These are phyloP conservation scores for Fusarium ramigenum DNA, from an alignment of 2,329 filamentous ascomycete genomes.

Conservation along the genomic window DNA sequence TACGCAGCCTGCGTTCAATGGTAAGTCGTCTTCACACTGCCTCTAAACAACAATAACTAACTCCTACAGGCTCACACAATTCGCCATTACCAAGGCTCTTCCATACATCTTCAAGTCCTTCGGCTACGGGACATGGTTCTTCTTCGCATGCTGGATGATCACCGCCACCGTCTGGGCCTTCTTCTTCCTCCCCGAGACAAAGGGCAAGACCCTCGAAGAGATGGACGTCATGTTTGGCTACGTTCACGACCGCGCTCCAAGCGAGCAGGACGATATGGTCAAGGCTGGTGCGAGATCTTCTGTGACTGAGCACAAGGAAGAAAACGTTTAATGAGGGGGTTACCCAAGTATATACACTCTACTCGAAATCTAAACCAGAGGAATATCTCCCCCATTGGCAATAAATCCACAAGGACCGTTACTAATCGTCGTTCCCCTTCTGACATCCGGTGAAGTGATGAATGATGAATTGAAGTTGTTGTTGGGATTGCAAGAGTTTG, in stretches of 20 bases:
- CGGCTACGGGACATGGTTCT: slow-evolving; percentile 64
- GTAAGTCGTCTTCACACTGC: background rate
- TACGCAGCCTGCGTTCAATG: slow-evolving; percentile 54
- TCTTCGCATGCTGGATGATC: slow-evolving; percentile 64
- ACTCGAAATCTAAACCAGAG: background rate
- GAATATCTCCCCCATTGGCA: background rate
- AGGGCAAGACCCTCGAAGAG: slow-evolving; percentile 62
- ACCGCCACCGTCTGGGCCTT: slow-evolving; percentile 58
- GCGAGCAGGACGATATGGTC: slow-evolving; percentile 21
- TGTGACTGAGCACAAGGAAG: slow-evolving; percentile 37
- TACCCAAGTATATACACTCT: background rate
- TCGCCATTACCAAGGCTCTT: slow-evolving; percentile 54
- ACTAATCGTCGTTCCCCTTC: background rate
- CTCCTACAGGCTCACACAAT: slow-evolving; percentile 47
- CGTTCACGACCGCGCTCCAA: slow-evolving; percentile 29
- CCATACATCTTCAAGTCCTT: slow-evolving; percentile 57
- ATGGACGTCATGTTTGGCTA: slow-evolving; percentile 55
- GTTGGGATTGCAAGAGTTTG: background rate
- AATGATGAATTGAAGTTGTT: background rate
- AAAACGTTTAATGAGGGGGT: slow-evolving; percentile 10
- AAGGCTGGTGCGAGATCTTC: slow-evolving; percentile 25
- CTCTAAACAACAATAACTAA: background rate
- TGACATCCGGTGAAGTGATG: background rate
- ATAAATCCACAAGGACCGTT: background rate
- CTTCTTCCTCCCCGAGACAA: slow-evolving; percentile 64